Evolutionary conservation across 768 basidiomycete species (phyloP).

Genomic region (Termitomyces titanicus): DNA sequence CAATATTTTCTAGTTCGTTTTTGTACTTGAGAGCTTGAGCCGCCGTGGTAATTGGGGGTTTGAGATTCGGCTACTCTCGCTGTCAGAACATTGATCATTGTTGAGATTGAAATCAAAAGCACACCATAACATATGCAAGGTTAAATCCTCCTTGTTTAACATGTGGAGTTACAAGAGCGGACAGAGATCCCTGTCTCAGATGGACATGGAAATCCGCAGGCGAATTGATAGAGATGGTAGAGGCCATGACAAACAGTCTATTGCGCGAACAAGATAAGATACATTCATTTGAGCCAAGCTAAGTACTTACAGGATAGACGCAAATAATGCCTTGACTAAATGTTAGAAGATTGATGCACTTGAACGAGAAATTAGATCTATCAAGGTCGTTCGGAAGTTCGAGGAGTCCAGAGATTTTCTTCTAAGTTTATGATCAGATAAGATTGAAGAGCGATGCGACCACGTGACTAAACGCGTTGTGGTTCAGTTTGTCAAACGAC

Average conservation of each 20-base stretch:
- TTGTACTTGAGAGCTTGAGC: constrained; percentile 81
- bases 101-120: constrained; percentile 11
- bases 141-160: constrained; percentile 86
- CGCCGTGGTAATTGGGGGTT: constrained; percentile 82
- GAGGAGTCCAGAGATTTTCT: background rate
- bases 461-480: constrained; percentile 30
- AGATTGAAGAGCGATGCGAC: constrained; percentile 15
- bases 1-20: constrained; percentile 66
- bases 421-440: background rate
- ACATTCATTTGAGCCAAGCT: background rate
- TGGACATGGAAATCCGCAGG: constrained; percentile 98
- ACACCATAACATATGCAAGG: constrained; percentile 95
- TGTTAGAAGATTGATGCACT: background rate
- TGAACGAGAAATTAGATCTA: background rate
- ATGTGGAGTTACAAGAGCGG: constrained; percentile 84
- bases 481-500: constrained; percentile 14
- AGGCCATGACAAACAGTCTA: constrained; percentile 23
- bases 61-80: constrained; percentile 77
- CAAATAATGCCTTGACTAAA: background rate
- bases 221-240: constrained; percentile 43
- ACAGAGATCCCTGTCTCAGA: constrained; percentile 83
- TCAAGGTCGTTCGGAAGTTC: too few species aligned
- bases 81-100: constrained; percentile 1
- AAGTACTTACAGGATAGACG: background rate
- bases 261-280: background rate